Evolutionary conservation across 2,329 filamentous ascomycete species (phyloP).

Genomic region (Talaromyces sp.): DNA sequence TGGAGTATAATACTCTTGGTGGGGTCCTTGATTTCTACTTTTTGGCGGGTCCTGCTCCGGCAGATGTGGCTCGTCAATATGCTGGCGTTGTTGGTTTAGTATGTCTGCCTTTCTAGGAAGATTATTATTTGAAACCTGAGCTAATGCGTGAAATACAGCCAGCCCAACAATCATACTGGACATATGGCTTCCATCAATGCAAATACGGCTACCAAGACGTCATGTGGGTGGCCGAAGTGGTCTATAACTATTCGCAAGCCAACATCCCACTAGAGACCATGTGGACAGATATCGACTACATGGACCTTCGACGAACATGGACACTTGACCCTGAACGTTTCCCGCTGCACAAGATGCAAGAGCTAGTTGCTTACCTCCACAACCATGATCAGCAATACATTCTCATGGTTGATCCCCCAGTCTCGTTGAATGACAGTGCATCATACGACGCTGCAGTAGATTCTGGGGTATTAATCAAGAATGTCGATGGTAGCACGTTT

Average conservation of each 20-base stretch:
- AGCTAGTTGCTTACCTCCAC: conserved; percentile 63
- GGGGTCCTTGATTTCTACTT: conserved; percentile 74
- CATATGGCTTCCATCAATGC: conserved; percentile 63
- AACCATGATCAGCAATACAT: conserved; percentile 63
- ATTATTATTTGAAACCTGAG: background rate
- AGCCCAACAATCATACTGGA: conserved; percentile 75
- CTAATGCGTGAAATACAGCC: conserved; percentile 38
- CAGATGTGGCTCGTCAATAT: conserved; percentile 57
- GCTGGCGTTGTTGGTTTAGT: conserved; percentile 47
- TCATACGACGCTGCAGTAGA: conserved; percentile 59
- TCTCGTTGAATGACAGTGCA: conserved; percentile 24
- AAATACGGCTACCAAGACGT: conserved; percentile 57
- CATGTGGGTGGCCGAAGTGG: conserved; percentile 40
- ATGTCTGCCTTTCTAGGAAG: background rate
- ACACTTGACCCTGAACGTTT: conserved; percentile 37
- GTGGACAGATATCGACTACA: conserved; percentile 45
- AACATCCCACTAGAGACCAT: conserved; percentile 42
- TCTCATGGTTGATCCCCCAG: conserved; percentile 66
- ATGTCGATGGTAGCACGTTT: conserved; percentile 52
- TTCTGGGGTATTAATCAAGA: conserved; percentile 50
- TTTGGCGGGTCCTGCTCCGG: conserved; percentile 54
- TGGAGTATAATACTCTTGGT: conserved; percentile 75
- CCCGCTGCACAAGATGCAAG: conserved; percentile 49
- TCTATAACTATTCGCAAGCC: conserved; percentile 40
- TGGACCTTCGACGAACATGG: conserved; percentile 35